Conservation (phyloP, 2,329 filamentous ascomycete genomes). For the Biscogniauxia marginata region DNA sequence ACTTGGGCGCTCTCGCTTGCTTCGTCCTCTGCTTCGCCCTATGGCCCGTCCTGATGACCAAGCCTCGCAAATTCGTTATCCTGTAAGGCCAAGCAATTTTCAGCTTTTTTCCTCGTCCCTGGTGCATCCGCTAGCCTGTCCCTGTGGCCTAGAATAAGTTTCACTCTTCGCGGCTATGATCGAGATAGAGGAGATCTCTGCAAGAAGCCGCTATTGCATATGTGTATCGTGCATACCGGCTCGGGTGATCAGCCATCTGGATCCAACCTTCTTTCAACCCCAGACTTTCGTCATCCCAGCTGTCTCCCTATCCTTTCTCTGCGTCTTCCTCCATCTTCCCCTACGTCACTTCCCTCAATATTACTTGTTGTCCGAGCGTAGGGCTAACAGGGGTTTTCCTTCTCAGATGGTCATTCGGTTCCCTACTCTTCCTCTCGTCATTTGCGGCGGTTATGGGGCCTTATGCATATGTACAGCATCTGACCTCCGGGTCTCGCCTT, state of each 20-base stretch:
- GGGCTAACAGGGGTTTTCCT: conserved; percentile 30
- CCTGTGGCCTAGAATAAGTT: conserved; percentile 12
- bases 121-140: conserved; percentile 14
- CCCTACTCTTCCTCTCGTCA: conserved; percentile 82
- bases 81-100: conserved; percentile 63
- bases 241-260: conserved; percentile 24
- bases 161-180: conserved; percentile 9
- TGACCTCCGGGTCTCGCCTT: conserved; percentile 78
- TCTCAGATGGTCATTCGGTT: conserved; percentile 89
- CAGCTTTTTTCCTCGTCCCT: conserved; percentile 15
- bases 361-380: not conserved
- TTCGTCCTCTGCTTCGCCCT: conserved; percentile 92
- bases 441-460: conserved; percentile 96
- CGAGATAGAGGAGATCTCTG: conserved; percentile 24
- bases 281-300: conserved; percentile 6
- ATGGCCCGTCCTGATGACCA: conserved; percentile 77
- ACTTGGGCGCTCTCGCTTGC: conserved; percentile 83
- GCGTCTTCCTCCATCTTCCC: not conserved
- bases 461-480: conserved; percentile 76
- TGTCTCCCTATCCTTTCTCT: not conserved
- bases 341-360: not conserved
- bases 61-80: conserved; percentile 91
- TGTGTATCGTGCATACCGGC: conserved; percentile 26
- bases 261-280: conserved; percentile 23
- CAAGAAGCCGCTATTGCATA: conserved; percentile 31